Conservation (phyloP, 225 moss, liverwort and hornwort species). For the Physcomitrium patens region DNA sequence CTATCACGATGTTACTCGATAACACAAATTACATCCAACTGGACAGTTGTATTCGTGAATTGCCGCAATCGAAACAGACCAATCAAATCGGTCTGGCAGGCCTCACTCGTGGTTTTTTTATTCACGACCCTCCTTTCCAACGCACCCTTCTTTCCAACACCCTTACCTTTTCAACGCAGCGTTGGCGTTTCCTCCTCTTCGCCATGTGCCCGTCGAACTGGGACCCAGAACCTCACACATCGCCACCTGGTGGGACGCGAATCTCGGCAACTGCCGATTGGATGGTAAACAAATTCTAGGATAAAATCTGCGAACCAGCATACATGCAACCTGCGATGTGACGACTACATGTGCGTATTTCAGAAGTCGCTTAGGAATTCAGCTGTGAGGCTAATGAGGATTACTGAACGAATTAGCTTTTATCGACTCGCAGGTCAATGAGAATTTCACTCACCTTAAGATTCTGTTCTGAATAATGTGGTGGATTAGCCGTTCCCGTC, state of each 20-base stretch:
- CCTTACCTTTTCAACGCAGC: not conserved
- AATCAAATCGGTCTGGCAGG: no score
- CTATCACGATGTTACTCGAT: no score
- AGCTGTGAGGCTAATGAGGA: no score
- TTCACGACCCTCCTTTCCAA: slow-evolving; percentile 14
- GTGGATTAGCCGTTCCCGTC: not conserved
- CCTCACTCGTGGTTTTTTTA: no score
- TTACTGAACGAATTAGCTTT: no score
- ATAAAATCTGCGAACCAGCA: not conserved
- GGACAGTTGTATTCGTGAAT: no score
- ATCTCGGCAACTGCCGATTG: not conserved
- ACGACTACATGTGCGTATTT: not conserved
- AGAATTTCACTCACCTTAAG: not conserved
- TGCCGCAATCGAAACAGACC: no score
- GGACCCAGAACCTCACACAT: not conserved
- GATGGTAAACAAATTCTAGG: not conserved
- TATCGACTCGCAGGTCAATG: no score
- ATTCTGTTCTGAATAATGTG: no score
- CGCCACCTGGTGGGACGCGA: slow-evolving; percentile 6
- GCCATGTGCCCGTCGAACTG: slow-evolving; percentile 22
- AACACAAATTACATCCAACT: no score
- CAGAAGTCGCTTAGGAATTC: no score
- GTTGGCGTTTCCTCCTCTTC: not conserved
- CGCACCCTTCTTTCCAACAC: no score
- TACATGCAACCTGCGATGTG: slow-evolving; percentile 28